A percentile compares a stretch with the other conserved stretches of the same genome.
Evolutionary conservation across 202 grass and related monocot species (phyloP).

Genomic region (Carex arenaria): DNA sequence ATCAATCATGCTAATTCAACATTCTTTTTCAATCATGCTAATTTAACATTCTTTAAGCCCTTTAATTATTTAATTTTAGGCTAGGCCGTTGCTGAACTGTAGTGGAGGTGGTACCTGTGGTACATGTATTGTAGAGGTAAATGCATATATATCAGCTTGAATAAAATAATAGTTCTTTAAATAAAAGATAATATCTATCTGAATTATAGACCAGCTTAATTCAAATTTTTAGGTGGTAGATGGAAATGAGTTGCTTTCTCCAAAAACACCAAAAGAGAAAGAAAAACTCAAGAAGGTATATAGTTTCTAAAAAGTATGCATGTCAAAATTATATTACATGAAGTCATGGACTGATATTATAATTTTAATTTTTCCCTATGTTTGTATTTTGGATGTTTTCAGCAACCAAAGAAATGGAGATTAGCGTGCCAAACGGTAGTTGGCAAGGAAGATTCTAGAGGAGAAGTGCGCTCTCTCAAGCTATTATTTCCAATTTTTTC

Average conservation of each 20-base stretch:
- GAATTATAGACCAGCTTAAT: not conserved
- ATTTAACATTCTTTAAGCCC: not conserved
- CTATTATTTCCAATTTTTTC: not conserved
- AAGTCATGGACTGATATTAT: not conserved
- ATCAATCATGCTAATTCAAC: not conserved
- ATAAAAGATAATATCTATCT: slow-evolving; percentile 11
- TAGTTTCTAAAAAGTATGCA: not conserved
- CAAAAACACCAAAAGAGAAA: slow-evolving; percentile 56
- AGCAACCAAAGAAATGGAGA: slow-evolving; percentile 94
- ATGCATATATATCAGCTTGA: not conserved
- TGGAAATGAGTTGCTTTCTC: slow-evolving; percentile 72
- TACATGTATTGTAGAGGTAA: slow-evolving; percentile 86
- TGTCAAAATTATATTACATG: not conserved
- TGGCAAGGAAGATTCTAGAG: slow-evolving; percentile 69
- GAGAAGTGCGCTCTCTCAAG: slow-evolving; percentile 39
- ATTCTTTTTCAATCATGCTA: not conserved
- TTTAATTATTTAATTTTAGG: slow-evolving; percentile 37
- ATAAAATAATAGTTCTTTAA: not conserved
- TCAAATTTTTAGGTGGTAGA: slow-evolving; percentile 50
- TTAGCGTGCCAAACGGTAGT: slow-evolving; percentile 85
- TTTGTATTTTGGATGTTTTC: slow-evolving; percentile 4
- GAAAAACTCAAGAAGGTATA: slow-evolving; percentile 73
- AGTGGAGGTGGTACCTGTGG: slow-evolving; percentile 63
- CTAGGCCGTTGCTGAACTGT: slow-evolving; percentile 55
- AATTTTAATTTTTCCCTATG: not conserved